phyloP scores from a whole-genome alignment of 352 stramenopile genomes.

The Pythium vanterpoolii region DNA sequence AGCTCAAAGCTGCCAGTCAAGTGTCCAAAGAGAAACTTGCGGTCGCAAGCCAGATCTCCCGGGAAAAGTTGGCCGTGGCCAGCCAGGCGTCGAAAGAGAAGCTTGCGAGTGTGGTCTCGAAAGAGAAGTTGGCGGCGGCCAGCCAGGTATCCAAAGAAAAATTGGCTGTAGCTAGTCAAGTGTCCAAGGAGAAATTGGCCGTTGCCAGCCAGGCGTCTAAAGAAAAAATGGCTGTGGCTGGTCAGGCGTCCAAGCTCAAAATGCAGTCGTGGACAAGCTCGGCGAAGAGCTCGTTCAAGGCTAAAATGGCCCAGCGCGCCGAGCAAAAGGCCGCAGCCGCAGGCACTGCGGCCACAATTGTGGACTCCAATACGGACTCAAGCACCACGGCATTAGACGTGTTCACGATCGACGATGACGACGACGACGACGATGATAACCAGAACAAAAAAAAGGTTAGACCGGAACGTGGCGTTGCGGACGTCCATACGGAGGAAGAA shows the following conservation, averaged over 20 bases:
- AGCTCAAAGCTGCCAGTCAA: conserved; percentile 19
- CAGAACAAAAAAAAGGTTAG: background rate
- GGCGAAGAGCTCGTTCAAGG: conserved; percentile 17
- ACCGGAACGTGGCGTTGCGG: background rate
- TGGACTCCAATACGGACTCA: background rate
- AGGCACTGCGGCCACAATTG: background rate
- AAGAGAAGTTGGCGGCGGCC: conserved; percentile 15
- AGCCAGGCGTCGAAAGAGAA: conserved; percentile 23
- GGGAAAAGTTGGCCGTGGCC: conserved; percentile 15
- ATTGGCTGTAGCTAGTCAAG: conserved; percentile 9
- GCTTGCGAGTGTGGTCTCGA: conserved; percentile 16
- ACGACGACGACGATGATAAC: background rate
- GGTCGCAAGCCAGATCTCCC: conserved; percentile 9
- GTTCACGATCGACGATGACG: conserved; percentile 18
- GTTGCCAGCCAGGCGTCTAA: conserved; percentile 18
- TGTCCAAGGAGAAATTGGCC: conserved; percentile 18
- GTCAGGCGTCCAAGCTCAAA: conserved; percentile 25
- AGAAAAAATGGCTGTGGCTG: conserved; percentile 16
- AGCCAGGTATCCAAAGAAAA: conserved; percentile 14
- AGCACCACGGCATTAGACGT: background rate
- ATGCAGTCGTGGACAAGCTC: conserved; percentile 25
- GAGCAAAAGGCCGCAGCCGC: conserved; percentile 8
- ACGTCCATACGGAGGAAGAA: conserved; percentile 15
- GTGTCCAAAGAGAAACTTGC: conserved; percentile 24
- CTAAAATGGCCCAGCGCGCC: conserved; percentile 22